Evolutionary conservation across 2,329 filamentous ascomycete genomes (phyloP).

Genomic region (Akanthomyces muscarius): DNA sequence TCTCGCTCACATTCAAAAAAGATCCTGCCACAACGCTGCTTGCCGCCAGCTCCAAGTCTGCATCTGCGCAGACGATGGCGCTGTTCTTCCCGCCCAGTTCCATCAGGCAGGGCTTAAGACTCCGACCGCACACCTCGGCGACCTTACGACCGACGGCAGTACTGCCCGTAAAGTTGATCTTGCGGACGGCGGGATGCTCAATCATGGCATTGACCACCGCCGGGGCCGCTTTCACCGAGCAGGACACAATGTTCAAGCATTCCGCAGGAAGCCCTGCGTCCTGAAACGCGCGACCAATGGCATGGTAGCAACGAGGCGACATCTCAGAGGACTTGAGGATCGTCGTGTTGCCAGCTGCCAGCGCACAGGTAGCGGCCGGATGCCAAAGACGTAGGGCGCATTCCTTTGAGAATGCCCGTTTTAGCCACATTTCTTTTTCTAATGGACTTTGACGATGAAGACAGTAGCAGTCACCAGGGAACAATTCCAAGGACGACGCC

Average conservation of each 20-base stretch:
- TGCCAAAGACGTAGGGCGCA: constrained; percentile 25
- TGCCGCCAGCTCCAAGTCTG: constrained; percentile 69
- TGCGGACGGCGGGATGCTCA: constrained; percentile 32
- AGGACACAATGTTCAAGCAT: constrained; percentile 36
- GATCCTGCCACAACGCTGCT: constrained; percentile 63
- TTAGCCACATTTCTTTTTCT: no score
- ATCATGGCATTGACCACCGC: constrained; percentile 35
- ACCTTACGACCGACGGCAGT: constrained; percentile 71
- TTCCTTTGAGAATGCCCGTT: constrained; percentile 20
- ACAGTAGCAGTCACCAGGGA: constrained; percentile 46
- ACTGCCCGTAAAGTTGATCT: constrained; percentile 83
- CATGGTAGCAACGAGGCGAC: constrained; percentile 28
- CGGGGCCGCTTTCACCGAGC: constrained; percentile 30
- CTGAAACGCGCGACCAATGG: constrained; percentile 32
- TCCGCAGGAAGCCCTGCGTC: constrained; percentile 41
- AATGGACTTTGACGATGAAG: no score
- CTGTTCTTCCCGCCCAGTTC: constrained; percentile 82
- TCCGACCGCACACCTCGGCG: constrained; percentile 62
- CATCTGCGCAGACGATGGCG: constrained; percentile 75
- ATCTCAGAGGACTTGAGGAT: constrained; percentile 34
- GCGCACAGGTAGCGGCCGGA: constrained; percentile 20
- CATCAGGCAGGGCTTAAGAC: constrained; percentile 74
- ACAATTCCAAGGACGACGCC: constrained; percentile 70
- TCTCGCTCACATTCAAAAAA: constrained; percentile 52
- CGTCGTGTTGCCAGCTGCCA: constrained; percentile 26